Conservation (phyloP, 176 grass and related monocot genomes). For the Metroxylon sagu region DNA sequence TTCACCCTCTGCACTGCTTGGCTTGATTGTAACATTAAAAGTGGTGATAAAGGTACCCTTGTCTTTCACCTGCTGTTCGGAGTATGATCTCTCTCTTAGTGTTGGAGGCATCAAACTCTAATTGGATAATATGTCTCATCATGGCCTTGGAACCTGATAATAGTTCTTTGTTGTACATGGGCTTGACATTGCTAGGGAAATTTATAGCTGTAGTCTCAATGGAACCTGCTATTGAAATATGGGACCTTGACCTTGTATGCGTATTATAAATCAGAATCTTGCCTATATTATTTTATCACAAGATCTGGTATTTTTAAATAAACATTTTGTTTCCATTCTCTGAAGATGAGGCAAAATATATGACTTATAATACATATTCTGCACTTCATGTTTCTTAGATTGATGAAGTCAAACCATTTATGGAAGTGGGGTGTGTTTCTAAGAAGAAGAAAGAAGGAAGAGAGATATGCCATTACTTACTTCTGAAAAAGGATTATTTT, state of each 20-base stretch:
- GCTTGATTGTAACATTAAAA: slow-evolving; percentile 71
- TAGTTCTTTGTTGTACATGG: slow-evolving; percentile 15
- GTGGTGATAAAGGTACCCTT: slow-evolving; percentile 63
- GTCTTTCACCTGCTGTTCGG: slow-evolving; percentile 8
- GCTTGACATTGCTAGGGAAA: slow-evolving; percentile 48
- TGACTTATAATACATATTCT: no score
- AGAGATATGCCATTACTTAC: slow-evolving; percentile 41
- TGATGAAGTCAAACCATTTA: slow-evolving; percentile 63
- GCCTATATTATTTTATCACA: neutral
- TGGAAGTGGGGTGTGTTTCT: slow-evolving; percentile 59
- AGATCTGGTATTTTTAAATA: neutral
- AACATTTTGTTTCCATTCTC: neutral
- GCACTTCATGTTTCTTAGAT: slow-evolving; percentile 41
- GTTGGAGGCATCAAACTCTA: neutral
- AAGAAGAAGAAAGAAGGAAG: slow-evolving; percentile 70
- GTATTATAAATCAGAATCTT: slow-evolving; percentile 5
- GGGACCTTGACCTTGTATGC: slow-evolving; percentile 85
- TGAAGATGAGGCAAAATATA: neutral
- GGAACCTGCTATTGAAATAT: slow-evolving; percentile 90
- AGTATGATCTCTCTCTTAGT: neutral
- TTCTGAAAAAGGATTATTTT: no score
- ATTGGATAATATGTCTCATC: slow-evolving; percentile 6
- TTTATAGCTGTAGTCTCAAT: slow-evolving; percentile 78
- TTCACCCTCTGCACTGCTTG: slow-evolving; percentile 80
- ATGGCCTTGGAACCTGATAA: neutral